Evolutionary conservation across 495 filamentous ascomycete genomes (phyloP), one percentile per base, ranked within the genome.

Genomic region (Penicillium canariense): DNA sequence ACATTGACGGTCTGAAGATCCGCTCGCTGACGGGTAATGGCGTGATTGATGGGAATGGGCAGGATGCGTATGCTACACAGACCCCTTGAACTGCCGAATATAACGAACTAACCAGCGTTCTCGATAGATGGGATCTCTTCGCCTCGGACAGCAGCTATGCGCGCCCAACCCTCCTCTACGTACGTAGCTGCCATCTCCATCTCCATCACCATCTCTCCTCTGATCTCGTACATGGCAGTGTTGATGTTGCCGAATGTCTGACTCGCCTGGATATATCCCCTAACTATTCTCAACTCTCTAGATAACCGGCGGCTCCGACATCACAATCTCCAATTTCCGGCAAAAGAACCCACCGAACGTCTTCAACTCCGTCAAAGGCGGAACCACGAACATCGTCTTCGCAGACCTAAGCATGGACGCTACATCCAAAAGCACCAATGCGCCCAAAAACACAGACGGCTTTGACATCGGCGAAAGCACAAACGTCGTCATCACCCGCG

Each of bases 31-130:
- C 75, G 0, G 76, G 76, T 3, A 49, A 36, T 0, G 76, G 76
- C 9, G 60, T 77, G 0, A 70, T 79, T 44, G 73, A 79, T 56
- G 76, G 76, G 1, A 76, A 77, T 60, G 75, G 75, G 5, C 75
- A 78, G 52, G 59, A 69, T 23, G 63, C 72, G 49, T 69, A 61
- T 42, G 58, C 28, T n/a, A 22, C 48, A 9, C 15, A 9, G 11
- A 35, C 14, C 10, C 15, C n/a, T 3, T 40, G 18, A 40, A 12
- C 15, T 20, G 1, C 1, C 2, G 18, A 3, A 5, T 40, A 23
- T n/a, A 14, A 8, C 2, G 6, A 2, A 6, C 22, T 31, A 14
- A 14, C 34, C 54, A 36, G 55, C 27, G 5, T n/a, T 2, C 7
- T n/a, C n/a, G 10, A 34, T 50, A 70, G 68, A 26, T 76, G 60